Percentiles rank a stretch among this genome's conserved stretches.
Conservation (phyloP, 306 rosid genomes). For the Prunus davidiana region DNA sequence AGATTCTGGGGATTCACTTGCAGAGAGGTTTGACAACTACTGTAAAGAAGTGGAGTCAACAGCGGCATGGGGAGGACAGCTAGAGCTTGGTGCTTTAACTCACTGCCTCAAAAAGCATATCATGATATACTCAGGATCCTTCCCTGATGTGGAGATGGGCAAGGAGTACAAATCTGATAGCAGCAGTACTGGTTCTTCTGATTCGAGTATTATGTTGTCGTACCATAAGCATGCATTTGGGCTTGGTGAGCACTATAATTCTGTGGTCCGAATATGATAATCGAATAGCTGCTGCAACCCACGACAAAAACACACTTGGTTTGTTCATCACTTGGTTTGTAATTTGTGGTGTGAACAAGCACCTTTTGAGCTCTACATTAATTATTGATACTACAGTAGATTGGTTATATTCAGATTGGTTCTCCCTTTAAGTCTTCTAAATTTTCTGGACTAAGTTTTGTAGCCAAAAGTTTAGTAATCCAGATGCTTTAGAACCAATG, state of each 20-base stretch:
- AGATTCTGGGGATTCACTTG: conserved; percentile 44
- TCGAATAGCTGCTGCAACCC: neutral
- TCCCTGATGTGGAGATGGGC: conserved; percentile 98
- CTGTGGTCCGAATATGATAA: conserved; percentile 59
- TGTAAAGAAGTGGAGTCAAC: conserved; percentile 88
- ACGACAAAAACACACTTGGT: neutral
- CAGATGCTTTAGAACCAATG: conserved; percentile 74
- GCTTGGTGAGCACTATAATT: conserved; percentile 92
- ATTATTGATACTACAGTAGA: neutral
- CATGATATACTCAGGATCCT: conserved; percentile 87
- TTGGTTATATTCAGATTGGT: neutral
- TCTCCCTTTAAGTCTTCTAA: neutral
- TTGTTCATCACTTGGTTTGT: conserved; percentile 14
- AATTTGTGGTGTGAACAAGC: conserved; percentile 20
- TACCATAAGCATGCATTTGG: conserved; percentile 95
- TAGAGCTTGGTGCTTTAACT: conserved; percentile 90
- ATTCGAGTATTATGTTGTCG: conserved; percentile 66
- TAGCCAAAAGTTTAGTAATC: conserved; percentile 60
- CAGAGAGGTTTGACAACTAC: conserved; percentile 66
- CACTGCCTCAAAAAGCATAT: conserved; percentile 79
- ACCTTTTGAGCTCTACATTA: neutral
- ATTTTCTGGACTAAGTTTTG: conserved; percentile 3
- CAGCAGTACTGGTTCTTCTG: conserved; percentile 23
- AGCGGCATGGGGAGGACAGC: conserved; percentile 97
- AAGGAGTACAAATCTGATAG: conserved; percentile 67